A percentile compares a stretch with the other conserved stretches of the same genome.
These are phyloP conservation scores for Meyerozyma sp. DNA, from an alignment of 1,139 yeast genomes.

Conservation along the genomic window DNA sequence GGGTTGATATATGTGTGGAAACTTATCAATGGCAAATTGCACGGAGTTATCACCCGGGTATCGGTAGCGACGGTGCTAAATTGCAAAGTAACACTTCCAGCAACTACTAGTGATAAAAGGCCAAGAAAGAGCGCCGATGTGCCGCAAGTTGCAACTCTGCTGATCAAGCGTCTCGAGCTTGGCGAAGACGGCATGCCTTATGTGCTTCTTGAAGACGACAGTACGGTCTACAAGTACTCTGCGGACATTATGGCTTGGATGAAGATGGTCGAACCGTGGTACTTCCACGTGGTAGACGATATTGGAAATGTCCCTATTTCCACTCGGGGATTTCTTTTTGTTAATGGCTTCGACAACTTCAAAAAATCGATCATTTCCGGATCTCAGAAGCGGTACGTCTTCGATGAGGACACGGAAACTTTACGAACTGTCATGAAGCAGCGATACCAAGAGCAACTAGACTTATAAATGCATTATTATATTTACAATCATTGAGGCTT, in stretches of 20 bases:
- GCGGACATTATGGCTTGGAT: constrained; percentile 41
- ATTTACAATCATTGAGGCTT: background rate
- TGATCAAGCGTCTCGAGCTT: constrained; percentile 26
- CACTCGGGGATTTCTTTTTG: constrained; percentile 5
- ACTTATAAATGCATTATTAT: background rate
- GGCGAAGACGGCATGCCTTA: constrained; percentile 38
- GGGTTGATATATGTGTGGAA: constrained; percentile 51
- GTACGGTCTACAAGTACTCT: constrained; percentile 39
- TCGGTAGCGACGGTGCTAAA: constrained; percentile 52
- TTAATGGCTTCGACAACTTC: constrained; percentile 12
- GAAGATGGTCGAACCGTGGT: constrained; percentile 46
- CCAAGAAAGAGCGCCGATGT: constrained; percentile 13
- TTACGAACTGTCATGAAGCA: constrained; percentile 19
- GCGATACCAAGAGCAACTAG: constrained; percentile 15
- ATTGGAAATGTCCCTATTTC: constrained; percentile 1
- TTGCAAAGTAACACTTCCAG: constrained; percentile 8
- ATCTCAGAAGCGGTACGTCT: constrained; percentile 19
- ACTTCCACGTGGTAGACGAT: constrained; percentile 17
- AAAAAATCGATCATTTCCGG: constrained; percentile 16
- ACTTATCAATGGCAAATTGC: constrained; percentile 19
- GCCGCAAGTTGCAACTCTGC: constrained; percentile 17
- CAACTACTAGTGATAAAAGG: background rate
- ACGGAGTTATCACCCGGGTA: constrained; percentile 31
- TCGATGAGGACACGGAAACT: constrained; percentile 12
- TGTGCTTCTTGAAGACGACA: constrained; percentile 28